Percentiles rank a stretch among this genome's conserved stretches.
Conservation (phyloP, 2,329 filamentous ascomycete species). For the Beauveria sp. region DNA sequence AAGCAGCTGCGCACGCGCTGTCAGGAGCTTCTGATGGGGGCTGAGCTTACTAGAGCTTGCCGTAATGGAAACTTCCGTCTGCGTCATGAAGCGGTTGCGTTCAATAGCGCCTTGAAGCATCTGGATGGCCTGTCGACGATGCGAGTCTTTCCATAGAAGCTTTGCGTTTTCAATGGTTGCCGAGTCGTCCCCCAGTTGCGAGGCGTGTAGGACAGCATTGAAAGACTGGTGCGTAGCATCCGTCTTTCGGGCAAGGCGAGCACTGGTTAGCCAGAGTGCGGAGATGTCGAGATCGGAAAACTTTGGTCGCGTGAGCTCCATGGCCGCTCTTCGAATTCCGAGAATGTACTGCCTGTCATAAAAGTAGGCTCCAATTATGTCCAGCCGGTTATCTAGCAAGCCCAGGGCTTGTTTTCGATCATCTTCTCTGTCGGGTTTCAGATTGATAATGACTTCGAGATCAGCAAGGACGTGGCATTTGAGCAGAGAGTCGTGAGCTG, state of each 20-base stretch:
- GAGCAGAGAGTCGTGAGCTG: slow-evolving; percentile 77
- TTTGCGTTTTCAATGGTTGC: slow-evolving; percentile 92
- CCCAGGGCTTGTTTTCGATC: slow-evolving; percentile 26
- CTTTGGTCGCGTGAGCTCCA: slow-evolving; percentile 62
- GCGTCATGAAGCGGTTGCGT: slow-evolving; percentile 63
- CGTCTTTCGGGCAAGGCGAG: slow-evolving; percentile 77
- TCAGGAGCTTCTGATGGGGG: slow-evolving; percentile 50
- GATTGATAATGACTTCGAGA: slow-evolving; percentile 64
- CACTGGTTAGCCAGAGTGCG: slow-evolving; percentile 76
- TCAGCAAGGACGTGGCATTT: slow-evolving; percentile 85
- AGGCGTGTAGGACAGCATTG: slow-evolving; percentile 85
- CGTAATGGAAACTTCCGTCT: slow-evolving; percentile 23
- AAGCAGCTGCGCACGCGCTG: slow-evolving; percentile 75
- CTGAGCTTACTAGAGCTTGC: slow-evolving; percentile 27
- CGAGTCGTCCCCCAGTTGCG: slow-evolving; percentile 73
- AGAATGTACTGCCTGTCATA: slow-evolving; percentile 91
- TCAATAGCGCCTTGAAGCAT: slow-evolving; percentile 80
- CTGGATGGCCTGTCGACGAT: slow-evolving; percentile 92
- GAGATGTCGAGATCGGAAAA: slow-evolving; percentile 71
- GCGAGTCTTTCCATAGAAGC: slow-evolving; percentile 85
- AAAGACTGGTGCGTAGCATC: slow-evolving; percentile 82
- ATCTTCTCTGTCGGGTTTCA: slow-evolving; percentile 34
- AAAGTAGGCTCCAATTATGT: slow-evolving; percentile 79
- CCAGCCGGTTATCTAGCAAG: slow-evolving; percentile 65
- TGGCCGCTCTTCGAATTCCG: slow-evolving; percentile 75